These are phyloP conservation scores for Haplosporangium sp. DNA, from an alignment of 371 early-diverging fungal genomes.

Conservation along the genomic window DNA sequence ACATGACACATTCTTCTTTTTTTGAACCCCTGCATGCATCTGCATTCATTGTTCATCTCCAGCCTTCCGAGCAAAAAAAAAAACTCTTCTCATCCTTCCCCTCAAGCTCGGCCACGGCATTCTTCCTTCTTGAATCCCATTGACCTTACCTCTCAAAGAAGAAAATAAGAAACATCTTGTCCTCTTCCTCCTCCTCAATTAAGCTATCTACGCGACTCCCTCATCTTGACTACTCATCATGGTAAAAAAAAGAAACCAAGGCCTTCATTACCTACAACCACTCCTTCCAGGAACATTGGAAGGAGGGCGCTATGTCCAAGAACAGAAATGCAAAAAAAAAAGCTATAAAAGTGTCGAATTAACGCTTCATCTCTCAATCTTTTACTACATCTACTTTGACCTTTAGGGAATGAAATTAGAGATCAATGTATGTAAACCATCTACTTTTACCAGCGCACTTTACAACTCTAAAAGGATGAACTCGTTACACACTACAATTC, in stretches of 20 bases:
- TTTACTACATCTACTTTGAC: not conserved
- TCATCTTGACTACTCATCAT: slow-evolving; percentile 3
- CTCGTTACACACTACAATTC: not conserved
- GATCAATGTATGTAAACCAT: slow-evolving; percentile 6
- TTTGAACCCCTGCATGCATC: no score
- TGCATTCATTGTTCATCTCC: no score
- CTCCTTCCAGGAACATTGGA: not conserved
- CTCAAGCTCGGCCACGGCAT: no score
- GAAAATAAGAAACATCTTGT: not conserved
- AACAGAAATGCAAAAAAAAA: no score
- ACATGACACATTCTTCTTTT: no score
- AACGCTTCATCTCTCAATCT: not conserved
- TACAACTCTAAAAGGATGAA: not conserved
- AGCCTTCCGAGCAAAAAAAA: no score
- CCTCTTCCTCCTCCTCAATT: not conserved
- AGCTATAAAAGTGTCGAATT: not conserved
- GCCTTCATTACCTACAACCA: not conserved
- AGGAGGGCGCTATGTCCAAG: no score
- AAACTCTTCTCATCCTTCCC: no score
- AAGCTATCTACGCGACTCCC: not conserved
- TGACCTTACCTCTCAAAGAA: not conserved
- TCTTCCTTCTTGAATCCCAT: not conserved
- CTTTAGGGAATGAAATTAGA: slow-evolving; percentile 7
- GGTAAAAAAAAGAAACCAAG: not conserved
- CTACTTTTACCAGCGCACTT: not conserved